Base-by-base conservation (phyloP, 1,139 yeast species). In the Candida glucosophila region DNA sequence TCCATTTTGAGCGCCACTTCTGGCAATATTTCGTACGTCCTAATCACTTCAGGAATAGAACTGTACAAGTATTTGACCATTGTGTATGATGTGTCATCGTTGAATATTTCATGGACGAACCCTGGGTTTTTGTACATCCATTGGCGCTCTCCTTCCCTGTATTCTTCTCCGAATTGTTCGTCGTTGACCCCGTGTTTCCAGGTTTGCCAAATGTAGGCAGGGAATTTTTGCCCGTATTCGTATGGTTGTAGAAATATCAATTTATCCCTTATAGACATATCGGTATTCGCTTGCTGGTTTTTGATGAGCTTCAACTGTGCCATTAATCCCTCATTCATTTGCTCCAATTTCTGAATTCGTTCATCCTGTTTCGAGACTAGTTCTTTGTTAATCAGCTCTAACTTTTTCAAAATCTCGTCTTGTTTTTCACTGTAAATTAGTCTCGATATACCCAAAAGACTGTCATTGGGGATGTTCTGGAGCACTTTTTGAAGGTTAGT, bases 181-280 rank as follows among this genome's bases (percentile, higher is more conserved):
- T 77, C 83, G 35, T 74, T 73, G 33, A 76, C 59, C 3, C 83
- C 83, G 43, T 72, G 77, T 42, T 75, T 76, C 85, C 86, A 78
- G 12, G 76, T 58, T 49, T 80, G 90, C 92, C 92, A 80, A 26
- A 80, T 68, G 41, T 75, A 78, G 0, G 85, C 90, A 0, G 90
- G 90, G 44, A 80, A 80, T 47, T 68, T 75, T 23, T 58, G 58
- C n/a, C 60, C 49, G 17, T 76, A 64, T 43, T 79, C 83, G 48
- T 79, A 79, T 13, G 83, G 83, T 39, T 72, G 75, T 30, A 74
- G 49, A 39, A 58, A 76, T 3, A 82, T 76, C 35, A 80, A 55
- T 43, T 75, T 74, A 39, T 79, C 90, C 29, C 90, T 61, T 26
- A 79, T 48, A 1, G 81, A 54, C 0, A 81, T 64, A 20, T 66